phyloP scores from a whole-genome alignment of 164 flowering plant genomes.

The Santalum album region DNA sequence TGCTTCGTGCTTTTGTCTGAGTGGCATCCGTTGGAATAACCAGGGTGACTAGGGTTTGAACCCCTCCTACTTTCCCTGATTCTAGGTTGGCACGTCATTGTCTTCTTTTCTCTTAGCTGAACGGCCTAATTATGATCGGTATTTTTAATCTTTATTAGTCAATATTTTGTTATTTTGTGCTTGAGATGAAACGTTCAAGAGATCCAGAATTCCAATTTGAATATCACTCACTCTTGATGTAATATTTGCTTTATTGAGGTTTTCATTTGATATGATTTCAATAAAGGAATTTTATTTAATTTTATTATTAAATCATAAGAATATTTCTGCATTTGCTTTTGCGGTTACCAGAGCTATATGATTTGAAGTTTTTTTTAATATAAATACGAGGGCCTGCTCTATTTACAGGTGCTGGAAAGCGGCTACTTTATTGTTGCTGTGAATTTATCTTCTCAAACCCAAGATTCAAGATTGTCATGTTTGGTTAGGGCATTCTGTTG shows the following conservation, averaged over 20 bases:
- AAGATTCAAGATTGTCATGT: constrained; percentile 16
- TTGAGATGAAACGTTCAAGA: background rate
- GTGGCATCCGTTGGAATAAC: constrained; percentile 74
- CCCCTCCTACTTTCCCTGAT: background rate
- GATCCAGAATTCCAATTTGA: background rate
- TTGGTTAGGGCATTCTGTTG: constrained; percentile 26
- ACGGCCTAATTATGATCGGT: background rate
- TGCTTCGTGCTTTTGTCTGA: constrained; percentile 54
- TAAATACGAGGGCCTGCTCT: no score
- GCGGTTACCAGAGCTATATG: no score
- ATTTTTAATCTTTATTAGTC: background rate
- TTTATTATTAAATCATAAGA: background rate
- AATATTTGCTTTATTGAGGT: no score
- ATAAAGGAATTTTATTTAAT: background rate
- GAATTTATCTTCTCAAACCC: background rate
- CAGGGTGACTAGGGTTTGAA: constrained; percentile 22
- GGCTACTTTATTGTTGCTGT: constrained; percentile 1
- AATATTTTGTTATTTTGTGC: background rate
- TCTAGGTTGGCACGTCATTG: constrained; percentile 5
- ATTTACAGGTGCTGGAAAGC: constrained; percentile 1
- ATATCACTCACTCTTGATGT: no score
- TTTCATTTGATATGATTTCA: background rate
- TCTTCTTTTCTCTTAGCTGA: no score
- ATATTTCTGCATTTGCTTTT: no score
- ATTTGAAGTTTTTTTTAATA: no score